phyloP scores from a whole-genome alignment of 106 monocot genomes.

The Triglochin maritima region DNA sequence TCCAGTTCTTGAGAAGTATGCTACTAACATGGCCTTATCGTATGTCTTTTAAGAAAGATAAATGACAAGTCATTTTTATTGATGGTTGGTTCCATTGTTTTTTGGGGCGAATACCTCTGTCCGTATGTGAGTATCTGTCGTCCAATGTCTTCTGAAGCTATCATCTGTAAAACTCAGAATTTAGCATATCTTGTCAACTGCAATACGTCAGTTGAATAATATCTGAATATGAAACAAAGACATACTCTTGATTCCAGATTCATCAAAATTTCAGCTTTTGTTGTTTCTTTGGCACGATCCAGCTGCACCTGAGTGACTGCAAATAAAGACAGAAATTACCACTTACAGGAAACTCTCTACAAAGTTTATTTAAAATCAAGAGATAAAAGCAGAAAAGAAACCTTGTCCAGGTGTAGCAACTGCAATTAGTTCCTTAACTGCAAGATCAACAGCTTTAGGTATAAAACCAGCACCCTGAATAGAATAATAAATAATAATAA shows the following conservation, averaged over 20 bases:
- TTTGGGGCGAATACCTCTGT: constrained; percentile 35
- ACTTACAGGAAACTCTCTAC: neutral
- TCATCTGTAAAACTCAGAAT: constrained; percentile 36
- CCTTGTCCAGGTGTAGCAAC: constrained; percentile 81
- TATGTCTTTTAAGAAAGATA: too few species aligned
- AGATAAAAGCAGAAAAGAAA: constrained; percentile 6
- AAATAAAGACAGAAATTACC: neutral
- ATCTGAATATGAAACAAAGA: neutral
- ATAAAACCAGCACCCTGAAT: constrained; percentile 46
- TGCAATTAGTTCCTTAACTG: constrained; percentile 55
- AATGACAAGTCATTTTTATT: too few species aligned
- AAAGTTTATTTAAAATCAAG: neutral
- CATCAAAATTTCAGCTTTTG: constrained; percentile 71
- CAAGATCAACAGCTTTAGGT: constrained; percentile 67
- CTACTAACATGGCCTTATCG: too few species aligned
- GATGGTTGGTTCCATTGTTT: too few species aligned
- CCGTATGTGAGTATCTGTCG: constrained; percentile 70
- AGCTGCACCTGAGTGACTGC: constrained; percentile 62
- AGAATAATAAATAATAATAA: neutral
- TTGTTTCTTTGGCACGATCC: constrained; percentile 64
- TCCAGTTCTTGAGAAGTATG: too few species aligned
- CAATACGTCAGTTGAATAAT: neutral
- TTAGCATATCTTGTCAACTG: too few species aligned
- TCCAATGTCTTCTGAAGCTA: constrained; percentile 72
- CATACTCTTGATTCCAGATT: constrained; percentile 72